Evolutionary conservation across 345 rosid genomes (phyloP).

Genomic region (Citrus australasica): DNA sequence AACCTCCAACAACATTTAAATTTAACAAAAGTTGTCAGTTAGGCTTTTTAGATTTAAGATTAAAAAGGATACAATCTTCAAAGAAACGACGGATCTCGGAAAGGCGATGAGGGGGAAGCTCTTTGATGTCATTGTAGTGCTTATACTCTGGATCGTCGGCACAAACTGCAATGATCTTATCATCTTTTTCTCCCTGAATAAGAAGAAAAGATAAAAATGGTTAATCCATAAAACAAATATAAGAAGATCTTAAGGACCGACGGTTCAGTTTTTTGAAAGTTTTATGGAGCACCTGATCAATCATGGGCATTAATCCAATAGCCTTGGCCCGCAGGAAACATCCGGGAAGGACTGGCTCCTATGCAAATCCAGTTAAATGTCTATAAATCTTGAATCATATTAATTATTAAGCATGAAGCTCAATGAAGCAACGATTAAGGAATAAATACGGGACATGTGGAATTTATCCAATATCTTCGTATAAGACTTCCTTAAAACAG

Average conservation of each 20-base stretch:
- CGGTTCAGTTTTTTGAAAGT: background rate
- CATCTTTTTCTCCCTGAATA: conserved; percentile 91
- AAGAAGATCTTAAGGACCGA: background rate
- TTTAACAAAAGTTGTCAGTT: background rate
- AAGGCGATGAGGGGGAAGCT: conserved; percentile 95
- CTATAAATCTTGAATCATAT: background rate
- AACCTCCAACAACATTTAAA: background rate
- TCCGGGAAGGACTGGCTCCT: conserved; percentile 99
- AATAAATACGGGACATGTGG: background rate
- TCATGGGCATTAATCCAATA: conserved; percentile 98
- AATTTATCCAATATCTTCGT: background rate
- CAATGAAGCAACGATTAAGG: background rate
- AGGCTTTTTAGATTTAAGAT: background rate
- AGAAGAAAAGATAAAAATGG: background rate
- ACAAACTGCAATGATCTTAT: conserved; percentile 95
- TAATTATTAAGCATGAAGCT: conserved; percentile 5
- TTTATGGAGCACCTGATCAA: conserved; percentile 64
- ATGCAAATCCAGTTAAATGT: conserved; percentile 4
- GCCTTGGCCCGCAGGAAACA: conserved; percentile 93
- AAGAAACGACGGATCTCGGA: conserved; percentile 91
- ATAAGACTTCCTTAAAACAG: background rate
- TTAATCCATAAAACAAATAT: conserved; percentile 7
- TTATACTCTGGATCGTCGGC: conserved; percentile 97
- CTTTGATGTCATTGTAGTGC: conserved; percentile 80
- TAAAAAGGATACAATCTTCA: conserved; percentile 79